phyloP scores from a whole-genome alignment of 768 basidiomycete species.

The Imleria badia region DNA sequence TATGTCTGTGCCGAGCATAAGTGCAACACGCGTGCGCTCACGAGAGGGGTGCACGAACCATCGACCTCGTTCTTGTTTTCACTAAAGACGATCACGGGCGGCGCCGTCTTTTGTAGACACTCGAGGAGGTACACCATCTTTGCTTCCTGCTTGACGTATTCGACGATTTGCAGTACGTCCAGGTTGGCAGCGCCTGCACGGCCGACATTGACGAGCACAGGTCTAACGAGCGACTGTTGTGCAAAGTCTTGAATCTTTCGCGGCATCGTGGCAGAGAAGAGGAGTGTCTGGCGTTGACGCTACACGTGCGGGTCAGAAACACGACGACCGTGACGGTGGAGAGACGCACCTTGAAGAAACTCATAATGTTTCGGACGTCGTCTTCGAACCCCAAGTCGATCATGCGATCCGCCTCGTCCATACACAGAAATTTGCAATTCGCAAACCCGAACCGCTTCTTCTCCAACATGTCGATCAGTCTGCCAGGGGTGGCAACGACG shows the following conservation, averaged over 20 bases:
- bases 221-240: conserved; percentile 91
- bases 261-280: conserved; percentile 99
- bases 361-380: conserved; percentile 98
- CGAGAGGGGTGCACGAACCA: conserved; percentile 47
- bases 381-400: conserved; percentile 99
- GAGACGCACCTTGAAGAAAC: conserved; percentile 84
- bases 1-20: conserved; percentile 65
- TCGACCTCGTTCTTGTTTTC: conserved; percentile 99
- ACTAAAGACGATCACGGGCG: conserved; percentile 96
- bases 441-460: conserved; percentile 92
- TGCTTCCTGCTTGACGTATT: conserved; percentile 99
- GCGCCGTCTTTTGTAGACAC: conserved; percentile 96
- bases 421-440: conserved; percentile 93
- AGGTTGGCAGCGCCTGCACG: conserved; percentile 97
- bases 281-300: conserved; percentile 93
- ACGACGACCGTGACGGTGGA: background rate
- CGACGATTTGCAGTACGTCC: conserved; percentile 94
- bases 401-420: conserved; percentile 99
- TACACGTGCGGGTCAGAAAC: conserved; percentile 30
- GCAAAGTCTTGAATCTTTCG: conserved; percentile 99
- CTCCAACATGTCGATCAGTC: conserved; percentile 97
- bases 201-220: conserved; percentile 95
- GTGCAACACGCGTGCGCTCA: background rate
- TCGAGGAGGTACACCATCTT: conserved; percentile 99
- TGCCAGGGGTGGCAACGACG: conserved; percentile 94